Base-by-base conservation (phyloP, 2,329 filamentous ascomycete species). In the Plenodomus lindquistii region DNA sequence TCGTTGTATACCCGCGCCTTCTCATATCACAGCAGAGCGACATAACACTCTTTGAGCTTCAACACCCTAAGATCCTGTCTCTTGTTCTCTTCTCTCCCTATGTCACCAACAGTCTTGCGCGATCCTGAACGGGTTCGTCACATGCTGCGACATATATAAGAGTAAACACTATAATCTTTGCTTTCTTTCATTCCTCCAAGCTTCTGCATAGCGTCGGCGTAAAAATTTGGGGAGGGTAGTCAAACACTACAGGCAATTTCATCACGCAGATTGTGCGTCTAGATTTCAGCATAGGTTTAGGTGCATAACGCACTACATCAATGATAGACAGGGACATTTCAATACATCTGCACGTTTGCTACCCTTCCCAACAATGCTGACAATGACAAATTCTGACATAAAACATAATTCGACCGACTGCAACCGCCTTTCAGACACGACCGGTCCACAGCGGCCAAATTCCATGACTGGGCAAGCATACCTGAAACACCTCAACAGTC, bases 151-250 rank as follows among this genome's bases (percentile, higher is more conserved):
- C 40, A 54, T 50, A 54, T 42, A 17, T 47, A 43, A 48, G 54
- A 44, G 45, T 41, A 46, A 37, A 10, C 37, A 40, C 45, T 60
- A 50, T 59, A 63, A 56, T 57, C 35, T 41, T 46, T 15, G 50
- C 48, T 46, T 37, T 57, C 48, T 49, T 52, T 48, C 45, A 27
- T 49, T 38, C 27, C 38, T 42, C 31, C 48, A 8, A 37, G 48
- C 46, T 57, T 57, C 50, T 48, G 54, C 59, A 63, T 65, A 63
- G 60, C 58, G 56, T 50, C 48, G 58, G 61, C 60, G 58, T 57
- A 43, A 55, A 55, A 60, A 57, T 42, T 24, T 44, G 54, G 46
- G 55, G 54, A 52, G 55, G 52, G 42, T 16, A 44, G 49, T 46
- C 46, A 39, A 51, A 37, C 34, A 18, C 27, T 31, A 31, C 27